These are phyloP conservation scores for Parachlorella kessleri DNA, from an alignment of 139 green algal species.

Conservation along the genomic window DNA sequence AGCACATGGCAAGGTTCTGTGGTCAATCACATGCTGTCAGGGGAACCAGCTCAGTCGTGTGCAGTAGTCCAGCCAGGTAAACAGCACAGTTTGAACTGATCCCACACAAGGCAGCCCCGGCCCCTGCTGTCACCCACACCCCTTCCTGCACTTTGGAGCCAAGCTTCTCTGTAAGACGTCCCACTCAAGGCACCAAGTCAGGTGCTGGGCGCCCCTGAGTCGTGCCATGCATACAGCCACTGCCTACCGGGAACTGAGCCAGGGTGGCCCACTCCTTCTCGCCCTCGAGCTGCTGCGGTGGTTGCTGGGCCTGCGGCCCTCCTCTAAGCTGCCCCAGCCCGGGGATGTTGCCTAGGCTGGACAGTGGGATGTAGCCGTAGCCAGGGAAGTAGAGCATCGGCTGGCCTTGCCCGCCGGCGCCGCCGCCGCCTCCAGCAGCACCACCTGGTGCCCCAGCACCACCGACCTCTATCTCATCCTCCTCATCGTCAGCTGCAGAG, in stretches of 20 bases:
- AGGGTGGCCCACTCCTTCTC: conserved; percentile 32
- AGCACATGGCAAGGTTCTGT: no score
- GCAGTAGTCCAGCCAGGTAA: no score
- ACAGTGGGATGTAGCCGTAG: conserved; percentile 42
- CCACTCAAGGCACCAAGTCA: no score
- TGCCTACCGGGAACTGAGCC: conserved; percentile 47
- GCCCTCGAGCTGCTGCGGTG: conserved; percentile 20
- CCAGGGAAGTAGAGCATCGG: conserved; percentile 49
- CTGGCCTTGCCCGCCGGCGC: conserved; percentile 1
- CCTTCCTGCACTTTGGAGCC: no score
- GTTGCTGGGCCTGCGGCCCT: background rate
- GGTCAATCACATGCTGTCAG: no score
- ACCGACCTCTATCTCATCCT: background rate
- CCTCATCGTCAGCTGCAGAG: conserved; percentile 45
- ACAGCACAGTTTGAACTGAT: no score
- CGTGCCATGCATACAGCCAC: no score
- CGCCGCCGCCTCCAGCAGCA: background rate
- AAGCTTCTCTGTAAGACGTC: no score
- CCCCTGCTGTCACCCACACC: no score
- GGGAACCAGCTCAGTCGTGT: no score
- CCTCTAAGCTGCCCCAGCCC: background rate
- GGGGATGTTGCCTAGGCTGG: conserved; percentile 20
- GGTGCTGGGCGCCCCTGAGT: no score
- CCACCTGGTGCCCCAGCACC: conserved; percentile 14
- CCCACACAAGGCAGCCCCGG: no score